These are phyloP conservation scores for Pseudohyphozyma bogoriensis DNA, from an alignment of 768 basidiomycete genomes.

Conservation along the genomic window DNA sequence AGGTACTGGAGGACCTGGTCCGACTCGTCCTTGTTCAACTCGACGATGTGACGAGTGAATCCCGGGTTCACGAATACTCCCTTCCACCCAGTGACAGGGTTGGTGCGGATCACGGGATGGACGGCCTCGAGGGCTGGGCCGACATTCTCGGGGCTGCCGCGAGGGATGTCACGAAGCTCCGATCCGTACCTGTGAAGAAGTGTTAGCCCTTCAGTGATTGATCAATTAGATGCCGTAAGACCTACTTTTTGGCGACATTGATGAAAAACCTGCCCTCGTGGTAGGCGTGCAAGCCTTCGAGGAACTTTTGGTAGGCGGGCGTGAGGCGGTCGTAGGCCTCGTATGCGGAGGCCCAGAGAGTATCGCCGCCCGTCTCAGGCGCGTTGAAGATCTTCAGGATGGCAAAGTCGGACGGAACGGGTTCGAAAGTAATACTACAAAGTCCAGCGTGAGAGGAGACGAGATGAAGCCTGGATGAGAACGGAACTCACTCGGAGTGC, in stretches of 20 bases:
- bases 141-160: constrained; percentile 48
- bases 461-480: neutral
- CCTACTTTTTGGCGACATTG: constrained; percentile 35
- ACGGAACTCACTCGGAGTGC: constrained; percentile 5
- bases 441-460: neutral
- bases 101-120: constrained; percentile 39
- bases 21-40: constrained; percentile 30
- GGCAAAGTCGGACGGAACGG: constrained; percentile 52
- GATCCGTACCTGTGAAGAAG: no score
- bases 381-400: constrained; percentile 40
- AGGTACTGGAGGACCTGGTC: constrained; percentile 39
- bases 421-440: constrained; percentile 52
- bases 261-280: constrained; percentile 41
- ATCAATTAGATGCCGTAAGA: no score
- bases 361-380: constrained; percentile 39
- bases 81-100: constrained; percentile 29
- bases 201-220: no score
- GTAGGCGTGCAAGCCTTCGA: constrained; percentile 52
- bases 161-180: neutral
- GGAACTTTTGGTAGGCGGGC: constrained; percentile 45
- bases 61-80: neutral
- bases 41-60: constrained; percentile 28
- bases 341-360: constrained; percentile 39
- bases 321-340: constrained; percentile 54
- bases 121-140: constrained; percentile 46